These are phyloP conservation scores for Hirschfeldia incana DNA, from an alignment of 345 rosid genomes.

Conservation along the genomic window DNA sequence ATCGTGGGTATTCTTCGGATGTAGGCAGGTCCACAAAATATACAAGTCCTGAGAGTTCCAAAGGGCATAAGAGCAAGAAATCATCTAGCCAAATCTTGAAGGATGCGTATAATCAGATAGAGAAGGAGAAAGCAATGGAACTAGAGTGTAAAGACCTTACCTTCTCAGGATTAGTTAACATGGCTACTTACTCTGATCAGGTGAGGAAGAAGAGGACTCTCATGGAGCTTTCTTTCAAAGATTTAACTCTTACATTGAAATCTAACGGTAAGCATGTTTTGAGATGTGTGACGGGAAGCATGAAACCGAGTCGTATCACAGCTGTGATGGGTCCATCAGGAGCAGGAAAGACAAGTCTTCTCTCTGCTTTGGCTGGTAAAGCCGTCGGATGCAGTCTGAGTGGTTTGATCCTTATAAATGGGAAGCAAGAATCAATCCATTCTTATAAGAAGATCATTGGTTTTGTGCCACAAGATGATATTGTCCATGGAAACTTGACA, in stretches of 20 bases:
- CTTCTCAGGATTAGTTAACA: slow-evolving; percentile 66
- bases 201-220: no score
- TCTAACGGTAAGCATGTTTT: no score
- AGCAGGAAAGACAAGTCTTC: no score
- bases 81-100: slow-evolving; percentile 72
- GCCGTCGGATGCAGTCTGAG: slow-evolving; percentile 67
- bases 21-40: slow-evolving; percentile 15
- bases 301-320: no score
- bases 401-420: slow-evolving; percentile 77
- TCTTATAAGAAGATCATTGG: slow-evolving; percentile 83
- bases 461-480: slow-evolving; percentile 93
- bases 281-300: no score
- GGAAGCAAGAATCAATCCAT: slow-evolving; percentile 65
- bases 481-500: slow-evolving; percentile 94
- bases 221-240: no score
- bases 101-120: slow-evolving; percentile 75
- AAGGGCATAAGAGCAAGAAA: slow-evolving; percentile 39
- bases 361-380: slow-evolving; percentile 28
- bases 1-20: slow-evolving; percentile 41
- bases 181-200: neutral
- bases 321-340: no score
- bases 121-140: slow-evolving; percentile 78
- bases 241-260: no score
- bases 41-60: slow-evolving; percentile 37
- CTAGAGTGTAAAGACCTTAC: slow-evolving; percentile 57